Evolutionary conservation across 768 basidiomycete species (phyloP).

Genomic region (Calocybe gangraenosa): DNA sequence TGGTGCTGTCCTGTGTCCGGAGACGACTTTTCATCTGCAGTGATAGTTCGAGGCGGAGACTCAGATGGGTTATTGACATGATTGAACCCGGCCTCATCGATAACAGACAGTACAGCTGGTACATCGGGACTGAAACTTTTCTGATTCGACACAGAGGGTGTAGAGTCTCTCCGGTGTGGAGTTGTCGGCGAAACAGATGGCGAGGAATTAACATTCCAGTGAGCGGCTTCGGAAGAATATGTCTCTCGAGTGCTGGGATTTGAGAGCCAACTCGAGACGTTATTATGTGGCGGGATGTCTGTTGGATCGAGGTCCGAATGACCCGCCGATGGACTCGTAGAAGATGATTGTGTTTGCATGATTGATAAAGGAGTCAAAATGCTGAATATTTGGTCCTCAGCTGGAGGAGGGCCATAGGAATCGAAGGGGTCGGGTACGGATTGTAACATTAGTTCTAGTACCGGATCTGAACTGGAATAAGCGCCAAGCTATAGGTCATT

Average conservation of each 20-base stretch:
- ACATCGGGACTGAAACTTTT: slow-evolving; percentile 67
- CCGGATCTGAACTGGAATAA: slow-evolving; percentile 68
- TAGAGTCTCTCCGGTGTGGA: slow-evolving; percentile 45
- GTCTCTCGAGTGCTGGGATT: slow-evolving; percentile 35
- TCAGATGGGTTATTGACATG: slow-evolving; percentile 21
- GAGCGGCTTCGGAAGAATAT: slow-evolving; percentile 48
- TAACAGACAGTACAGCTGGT: slow-evolving; percentile 65
- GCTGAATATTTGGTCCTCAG: slow-evolving; percentile 90
- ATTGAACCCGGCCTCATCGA: slow-evolving; percentile 55
- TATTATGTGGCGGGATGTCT: slow-evolving; percentile 28
- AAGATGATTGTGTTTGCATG: slow-evolving; percentile 54
- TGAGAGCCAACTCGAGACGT: slow-evolving; percentile 48
- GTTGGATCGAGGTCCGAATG: slow-evolving; percentile 38
- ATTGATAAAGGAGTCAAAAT: slow-evolving; percentile 86
- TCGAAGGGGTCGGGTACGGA: slow-evolving; percentile 92
- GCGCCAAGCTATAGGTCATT: slow-evolving; percentile 1
- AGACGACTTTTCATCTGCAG: slow-evolving; percentile 18
- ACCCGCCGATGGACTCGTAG: slow-evolving; percentile 54
- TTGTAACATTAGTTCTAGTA: slow-evolving; percentile 88
- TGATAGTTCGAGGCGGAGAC: slow-evolving; percentile 16
- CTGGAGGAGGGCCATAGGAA: slow-evolving; percentile 81
- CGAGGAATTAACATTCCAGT: slow-evolving; percentile 50
- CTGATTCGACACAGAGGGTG: slow-evolving; percentile 32
- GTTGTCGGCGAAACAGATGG: slow-evolving; percentile 44
- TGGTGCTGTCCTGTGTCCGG: slow-evolving; percentile 24